Evolutionary conservation across 2,329 filamentous ascomycete genomes (phyloP).

Genomic region (Emergomyces pasteurianus): DNA sequence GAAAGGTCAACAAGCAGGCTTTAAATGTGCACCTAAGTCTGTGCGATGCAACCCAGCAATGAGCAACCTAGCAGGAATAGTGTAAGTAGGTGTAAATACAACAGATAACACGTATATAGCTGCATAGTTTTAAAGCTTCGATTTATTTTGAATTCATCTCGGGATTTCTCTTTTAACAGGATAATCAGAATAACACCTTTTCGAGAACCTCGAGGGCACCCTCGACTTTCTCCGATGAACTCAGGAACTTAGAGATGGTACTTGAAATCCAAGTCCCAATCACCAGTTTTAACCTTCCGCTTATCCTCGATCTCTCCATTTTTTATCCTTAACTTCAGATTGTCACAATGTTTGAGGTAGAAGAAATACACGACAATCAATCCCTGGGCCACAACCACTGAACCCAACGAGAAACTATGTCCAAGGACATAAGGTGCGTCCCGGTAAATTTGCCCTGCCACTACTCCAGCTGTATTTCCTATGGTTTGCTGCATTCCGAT

Average conservation of each 20-base stretch:
- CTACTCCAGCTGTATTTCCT: slow-evolving; percentile 38
- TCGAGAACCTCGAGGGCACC: background rate
- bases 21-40: background rate
- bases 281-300: slow-evolving; percentile 36
- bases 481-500: slow-evolving; percentile 38
- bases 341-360: slow-evolving; percentile 35
- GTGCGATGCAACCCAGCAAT: background rate
- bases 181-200: background rate
- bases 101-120: background rate
- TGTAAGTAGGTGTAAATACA: background rate
- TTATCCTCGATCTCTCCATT: slow-evolving; percentile 34
- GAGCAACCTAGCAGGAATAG: background rate
- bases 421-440: slow-evolving; percentile 25
- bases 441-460: slow-evolving; percentile 37
- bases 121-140: background rate
- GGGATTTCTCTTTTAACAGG: background rate
- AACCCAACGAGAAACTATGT: slow-evolving; percentile 27
- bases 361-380: slow-evolving; percentile 30
- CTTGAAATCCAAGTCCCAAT: slow-evolving; percentile 37
- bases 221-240: background rate
- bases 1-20: background rate
- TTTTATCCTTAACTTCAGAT: slow-evolving; percentile 27
- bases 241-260: slow-evolving; percentile 25
- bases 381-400: slow-evolving; percentile 23
- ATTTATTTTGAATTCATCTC: background rate